A percentile compares a stretch with the other conserved stretches of the same genome.
phyloP scores from a whole-genome alignment of 192 early-diverging fungal genomes.

The Phycomyces blakesleeanus region DNA sequence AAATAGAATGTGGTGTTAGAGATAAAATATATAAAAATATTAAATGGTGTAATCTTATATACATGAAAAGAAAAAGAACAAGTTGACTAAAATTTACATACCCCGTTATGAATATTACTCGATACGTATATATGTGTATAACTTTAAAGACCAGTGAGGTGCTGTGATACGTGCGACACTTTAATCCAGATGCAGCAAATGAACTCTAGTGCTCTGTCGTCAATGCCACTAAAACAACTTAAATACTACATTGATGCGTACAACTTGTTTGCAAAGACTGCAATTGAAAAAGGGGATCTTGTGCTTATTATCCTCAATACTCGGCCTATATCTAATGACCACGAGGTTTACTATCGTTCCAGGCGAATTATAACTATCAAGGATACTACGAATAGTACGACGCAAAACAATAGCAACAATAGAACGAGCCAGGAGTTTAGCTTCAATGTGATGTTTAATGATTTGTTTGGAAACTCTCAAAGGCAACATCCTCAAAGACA shows the following conservation, averaged over 20 bases:
- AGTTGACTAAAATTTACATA: too few species aligned
- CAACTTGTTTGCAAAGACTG: conserved; percentile 26
- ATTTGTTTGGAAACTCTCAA: background rate
- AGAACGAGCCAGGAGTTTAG: background rate
- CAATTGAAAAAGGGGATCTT: conserved; percentile 39
- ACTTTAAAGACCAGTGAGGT: conserved; percentile 28
- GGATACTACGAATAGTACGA: background rate
- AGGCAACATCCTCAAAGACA: background rate
- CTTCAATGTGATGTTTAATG: background rate
- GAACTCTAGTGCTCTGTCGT: conserved; percentile 20
- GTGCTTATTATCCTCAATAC: conserved; percentile 29
- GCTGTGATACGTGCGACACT: conserved; percentile 31
- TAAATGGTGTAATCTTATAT: too few species aligned
- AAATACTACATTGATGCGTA: conserved; percentile 32
- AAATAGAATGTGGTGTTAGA: too few species aligned
- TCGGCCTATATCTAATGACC: conserved; percentile 25
- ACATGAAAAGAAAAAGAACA: too few species aligned
- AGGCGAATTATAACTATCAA: background rate
- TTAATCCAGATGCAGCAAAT: conserved; percentile 35
- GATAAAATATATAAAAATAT: too few species aligned
- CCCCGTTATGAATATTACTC: too few species aligned
- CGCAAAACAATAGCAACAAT: too few species aligned
- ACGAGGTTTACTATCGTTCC: conserved; percentile 24
- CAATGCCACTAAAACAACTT: conserved; percentile 23
- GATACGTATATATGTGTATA: too few species aligned